Evolutionary conservation across 2,329 filamentous ascomycete species (phyloP).

Genomic region (Gaeumannomyces sp.): DNA sequence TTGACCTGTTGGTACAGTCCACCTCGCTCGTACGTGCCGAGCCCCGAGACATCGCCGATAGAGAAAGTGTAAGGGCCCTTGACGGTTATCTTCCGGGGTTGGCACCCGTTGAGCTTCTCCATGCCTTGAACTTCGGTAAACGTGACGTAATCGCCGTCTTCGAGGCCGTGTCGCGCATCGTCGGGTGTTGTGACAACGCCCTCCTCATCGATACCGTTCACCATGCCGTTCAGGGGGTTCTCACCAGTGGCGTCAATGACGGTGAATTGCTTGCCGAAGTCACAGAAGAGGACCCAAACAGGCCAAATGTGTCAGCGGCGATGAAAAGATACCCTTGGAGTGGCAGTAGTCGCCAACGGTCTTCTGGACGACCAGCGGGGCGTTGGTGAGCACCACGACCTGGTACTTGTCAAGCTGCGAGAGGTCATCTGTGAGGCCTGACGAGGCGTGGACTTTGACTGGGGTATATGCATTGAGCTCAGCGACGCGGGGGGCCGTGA

Average conservation of each 20-base stretch:
- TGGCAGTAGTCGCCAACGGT: conserved; percentile 90
- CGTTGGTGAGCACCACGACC: conserved; percentile 83
- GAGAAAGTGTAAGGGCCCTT: conserved; percentile 97
- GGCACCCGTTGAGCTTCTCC: conserved; percentile 76
- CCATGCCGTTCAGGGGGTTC: conserved; percentile 77
- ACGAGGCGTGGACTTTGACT: conserved; percentile 65
- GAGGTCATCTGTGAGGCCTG: conserved; percentile 68
- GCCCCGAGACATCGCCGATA: conserved; percentile 82
- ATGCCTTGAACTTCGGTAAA: conserved; percentile 92
- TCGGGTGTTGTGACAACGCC: conserved; percentile 89
- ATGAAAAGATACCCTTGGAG: conserved; percentile 85
- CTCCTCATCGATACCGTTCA: conserved; percentile 83
- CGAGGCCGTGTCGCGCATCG: conserved; percentile 88
- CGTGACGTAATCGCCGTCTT: conserved; percentile 94
- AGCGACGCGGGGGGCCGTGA: conserved; percentile 81
- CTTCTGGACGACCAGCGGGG: conserved; percentile 73
- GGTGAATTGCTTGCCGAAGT: conserved; percentile 92
- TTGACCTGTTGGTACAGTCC: conserved; percentile 95
- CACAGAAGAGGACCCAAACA: conserved; percentile 97
- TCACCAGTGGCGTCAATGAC: conserved; percentile 88
- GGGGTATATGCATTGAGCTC: conserved; percentile 97
- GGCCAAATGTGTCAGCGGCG: conserved; percentile 80
- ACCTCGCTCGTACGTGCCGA: conserved; percentile 82
- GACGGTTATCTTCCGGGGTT: conserved; percentile 84
- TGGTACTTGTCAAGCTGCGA: conserved; percentile 85